Conservation (phyloP, 345 rosid genomes). For the Citrus glauca region DNA sequence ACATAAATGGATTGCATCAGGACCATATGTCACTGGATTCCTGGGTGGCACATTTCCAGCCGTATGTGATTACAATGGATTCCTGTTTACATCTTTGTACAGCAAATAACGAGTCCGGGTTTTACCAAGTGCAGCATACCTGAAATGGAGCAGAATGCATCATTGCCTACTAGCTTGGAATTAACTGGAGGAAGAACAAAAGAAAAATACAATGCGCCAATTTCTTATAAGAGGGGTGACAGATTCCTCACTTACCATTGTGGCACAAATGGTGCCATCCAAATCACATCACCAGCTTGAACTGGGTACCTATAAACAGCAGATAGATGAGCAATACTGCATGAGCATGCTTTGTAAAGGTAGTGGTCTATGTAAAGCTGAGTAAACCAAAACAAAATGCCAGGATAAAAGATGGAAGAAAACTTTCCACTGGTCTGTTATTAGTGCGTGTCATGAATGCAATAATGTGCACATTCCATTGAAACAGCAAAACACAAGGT, state of each 20-base stretch:
- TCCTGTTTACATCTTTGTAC: conserved; percentile 85
- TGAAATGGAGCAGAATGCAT: conserved; percentile 25
- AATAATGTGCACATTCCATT: background rate
- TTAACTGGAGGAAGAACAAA: conserved; percentile 1
- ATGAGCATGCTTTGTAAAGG: background rate
- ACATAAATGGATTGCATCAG: background rate
- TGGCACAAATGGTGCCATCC: conserved; percentile 99
- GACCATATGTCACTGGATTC: background rate
- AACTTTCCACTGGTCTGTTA: background rate
- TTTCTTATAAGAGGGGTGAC: background rate
- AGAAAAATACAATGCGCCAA: background rate
- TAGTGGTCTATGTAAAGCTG: background rate
- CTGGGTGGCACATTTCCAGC: background rate
- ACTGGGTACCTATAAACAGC: conserved; percentile 68
- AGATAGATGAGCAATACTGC: conserved; percentile 6
- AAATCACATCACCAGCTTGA: conserved; percentile 90
- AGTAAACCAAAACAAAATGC: background rate
- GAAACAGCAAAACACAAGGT: background rate
- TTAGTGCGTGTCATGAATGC: background rate
- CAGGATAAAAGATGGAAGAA: background rate
- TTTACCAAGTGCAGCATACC: conserved; percentile 88
- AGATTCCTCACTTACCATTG: conserved; percentile 57
- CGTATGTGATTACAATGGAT: conserved; percentile 34
- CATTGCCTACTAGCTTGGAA: background rate
- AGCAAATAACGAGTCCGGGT: conserved; percentile 59